Evolutionary conservation across 495 filamentous ascomycete genomes (phyloP), one percentile per base, ranked within the genome.

Genomic region (Penicillium pancosmium): DNA sequence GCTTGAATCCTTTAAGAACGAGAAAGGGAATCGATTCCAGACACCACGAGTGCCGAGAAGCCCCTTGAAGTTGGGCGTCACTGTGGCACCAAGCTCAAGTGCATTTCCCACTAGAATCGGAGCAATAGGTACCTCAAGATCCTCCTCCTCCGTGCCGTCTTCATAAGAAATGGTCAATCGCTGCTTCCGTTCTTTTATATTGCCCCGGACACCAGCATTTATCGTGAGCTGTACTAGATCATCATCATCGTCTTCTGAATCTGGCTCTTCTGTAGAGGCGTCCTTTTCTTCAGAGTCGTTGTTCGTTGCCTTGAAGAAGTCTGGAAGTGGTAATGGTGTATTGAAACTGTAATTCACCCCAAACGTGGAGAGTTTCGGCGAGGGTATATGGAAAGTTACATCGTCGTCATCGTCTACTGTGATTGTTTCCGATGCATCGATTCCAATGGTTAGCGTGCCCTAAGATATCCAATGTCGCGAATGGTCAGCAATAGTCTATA

Each of bases 361-460:
- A 58, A 70, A 72, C 11, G 64, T 57, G 25, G 56, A 54, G 31
- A 67, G 19, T 33, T 63, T 38, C 0, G 68, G 63, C 3, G 64
- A 52, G 31, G 73, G 74, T 12, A 77, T 46, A 33, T 68, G 60
- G 8, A 79, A 33, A 18, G 66, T 65, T 8, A 74, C 63, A 59
- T 74, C 68, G 10, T 63, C 61, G 2, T 72, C 71, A 46, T 70
- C 59, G 48, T 72, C 65, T 13, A 76, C 62, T 1, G 64, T 60
- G 19, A 80, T 68, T 33, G 68, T 68, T n/a, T 69, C 51, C 0
- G 71, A 64, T 27, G 78, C 78, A 64, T 84, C 70, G 25, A 84
- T 51, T 1, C 74, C 72, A 5, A 82, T 43, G 1, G 66, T 68
- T 31, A 83, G 55, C 4, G 70, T 59, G 40, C 72, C 68, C 76